These are phyloP conservation scores for Colletotrichum sp. DNA, from an alignment of 2,329 filamentous ascomycete genomes.

Conservation along the genomic window DNA sequence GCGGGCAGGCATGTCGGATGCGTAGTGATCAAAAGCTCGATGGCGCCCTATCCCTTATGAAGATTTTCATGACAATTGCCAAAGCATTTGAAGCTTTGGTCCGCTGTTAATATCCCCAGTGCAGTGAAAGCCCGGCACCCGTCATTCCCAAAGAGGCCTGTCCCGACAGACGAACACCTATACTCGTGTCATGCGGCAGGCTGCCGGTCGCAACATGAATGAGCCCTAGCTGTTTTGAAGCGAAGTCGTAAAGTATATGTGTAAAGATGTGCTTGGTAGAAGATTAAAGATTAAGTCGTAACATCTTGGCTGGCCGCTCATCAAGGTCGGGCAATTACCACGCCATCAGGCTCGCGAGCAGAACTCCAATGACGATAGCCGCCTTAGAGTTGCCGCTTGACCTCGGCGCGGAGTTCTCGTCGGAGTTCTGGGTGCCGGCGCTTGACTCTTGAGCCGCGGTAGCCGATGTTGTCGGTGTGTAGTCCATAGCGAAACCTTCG, in stretches of 20 bases:
- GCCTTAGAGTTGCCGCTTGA: slow-evolving; percentile 10
- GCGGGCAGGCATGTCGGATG: not conserved
- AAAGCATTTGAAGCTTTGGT: not conserved
- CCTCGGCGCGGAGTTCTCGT: slow-evolving; percentile 1
- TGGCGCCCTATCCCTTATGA: not conserved
- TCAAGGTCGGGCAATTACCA: not conserved
- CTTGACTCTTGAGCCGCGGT: not conserved
- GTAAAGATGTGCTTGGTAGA: not conserved
- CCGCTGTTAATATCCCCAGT: not conserved
- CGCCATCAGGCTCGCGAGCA: slow-evolving; percentile 8
- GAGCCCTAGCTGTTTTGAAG: not conserved
- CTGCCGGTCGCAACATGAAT: not conserved
- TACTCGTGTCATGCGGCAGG: not conserved
- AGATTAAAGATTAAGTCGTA: not conserved
- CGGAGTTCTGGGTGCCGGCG: slow-evolving; percentile 2
- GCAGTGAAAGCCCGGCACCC: not conserved
- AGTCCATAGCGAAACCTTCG: slow-evolving; percentile 12
- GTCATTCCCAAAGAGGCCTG: not conserved
- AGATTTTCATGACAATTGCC: not conserved
- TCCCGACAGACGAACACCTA: not conserved
- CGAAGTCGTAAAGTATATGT: not conserved
- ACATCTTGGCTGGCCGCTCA: not conserved
- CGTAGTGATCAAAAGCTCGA: not conserved
- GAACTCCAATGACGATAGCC: not conserved
- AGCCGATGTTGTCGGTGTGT: not conserved